A percentile compares a stretch with the other conserved stretches of the same genome.
Conservation (phyloP, 352 stramenopile species). For the Thalassiosira mediterranea region DNA sequence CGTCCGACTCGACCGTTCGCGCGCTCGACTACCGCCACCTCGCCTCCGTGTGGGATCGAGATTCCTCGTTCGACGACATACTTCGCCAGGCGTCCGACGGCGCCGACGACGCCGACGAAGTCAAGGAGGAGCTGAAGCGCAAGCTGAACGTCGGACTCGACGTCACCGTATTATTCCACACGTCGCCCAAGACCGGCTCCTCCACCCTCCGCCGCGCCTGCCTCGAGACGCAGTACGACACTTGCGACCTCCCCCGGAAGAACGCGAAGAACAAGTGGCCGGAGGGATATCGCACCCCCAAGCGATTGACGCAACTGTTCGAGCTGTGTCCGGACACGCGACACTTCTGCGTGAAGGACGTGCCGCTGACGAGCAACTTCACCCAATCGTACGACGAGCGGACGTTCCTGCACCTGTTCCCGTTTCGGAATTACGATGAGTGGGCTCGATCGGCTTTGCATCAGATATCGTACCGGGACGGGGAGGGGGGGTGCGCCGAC, state of each 20-base stretch:
- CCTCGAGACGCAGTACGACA: constrained; percentile 5
- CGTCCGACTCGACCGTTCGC: not conserved
- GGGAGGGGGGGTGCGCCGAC: constrained; percentile 9
- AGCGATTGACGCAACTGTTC: constrained; percentile 3
- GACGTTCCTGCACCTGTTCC: constrained; percentile 34
- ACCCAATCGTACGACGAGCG: not conserved
- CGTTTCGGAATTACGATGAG: constrained; percentile 31
- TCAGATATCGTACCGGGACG: constrained; percentile 22
- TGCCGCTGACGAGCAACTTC: not conserved
- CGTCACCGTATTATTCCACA: constrained; percentile 25
- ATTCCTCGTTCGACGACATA: constrained; percentile 9
- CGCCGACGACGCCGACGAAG: too few species aligned
- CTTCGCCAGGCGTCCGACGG: not conserved
- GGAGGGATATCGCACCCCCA: constrained; percentile 15
- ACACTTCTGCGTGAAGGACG: constrained; percentile 22
- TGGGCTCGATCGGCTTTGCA: constrained; percentile 31
- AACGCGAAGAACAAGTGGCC: not conserved
- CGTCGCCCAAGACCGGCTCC: constrained; percentile 24
- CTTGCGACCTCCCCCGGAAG: constrained; percentile 5
- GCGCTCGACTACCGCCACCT: constrained; percentile 4
- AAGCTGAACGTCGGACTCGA: not conserved
- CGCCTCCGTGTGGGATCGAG: constrained; percentile 5
- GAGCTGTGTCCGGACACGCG: not conserved
- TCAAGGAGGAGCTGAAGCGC: not conserved
- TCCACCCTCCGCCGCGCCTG: constrained; percentile 24